These are phyloP conservation scores for Backusella morwellensis DNA, from an alignment of 192 early-diverging fungal genomes.

Conservation along the genomic window DNA sequence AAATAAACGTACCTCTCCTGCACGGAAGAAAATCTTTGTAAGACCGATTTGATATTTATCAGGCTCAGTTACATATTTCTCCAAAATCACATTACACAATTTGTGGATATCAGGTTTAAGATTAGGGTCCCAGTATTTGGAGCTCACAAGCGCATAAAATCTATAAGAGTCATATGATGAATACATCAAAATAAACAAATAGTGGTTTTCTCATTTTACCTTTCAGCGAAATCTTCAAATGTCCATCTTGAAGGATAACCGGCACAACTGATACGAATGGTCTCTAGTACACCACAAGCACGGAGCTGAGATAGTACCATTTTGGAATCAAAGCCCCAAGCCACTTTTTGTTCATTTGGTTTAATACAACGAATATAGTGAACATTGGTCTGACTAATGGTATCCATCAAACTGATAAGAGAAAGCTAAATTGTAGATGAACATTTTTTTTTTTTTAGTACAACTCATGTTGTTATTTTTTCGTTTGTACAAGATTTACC, in stretches of 20 bases:
- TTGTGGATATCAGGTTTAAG: slow-evolving; percentile 50
- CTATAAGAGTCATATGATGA: not conserved
- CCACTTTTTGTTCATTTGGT: slow-evolving; percentile 90
- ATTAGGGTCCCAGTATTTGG: slow-evolving; percentile 45
- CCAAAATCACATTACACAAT: slow-evolving; percentile 59
- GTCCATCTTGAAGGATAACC: slow-evolving; percentile 92
- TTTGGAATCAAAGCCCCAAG: slow-evolving; percentile 91
- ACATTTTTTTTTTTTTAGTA: too few species aligned
- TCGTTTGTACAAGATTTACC: slow-evolving; percentile 1
- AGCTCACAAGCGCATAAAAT: slow-evolving; percentile 56
- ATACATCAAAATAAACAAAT: not conserved
- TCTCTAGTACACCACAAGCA: slow-evolving; percentile 99
- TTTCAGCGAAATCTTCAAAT: slow-evolving; percentile 90
- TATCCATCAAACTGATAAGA: slow-evolving; percentile 92
- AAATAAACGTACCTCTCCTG: slow-evolving; percentile 63
- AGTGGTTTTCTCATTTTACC: slow-evolving; percentile 27
- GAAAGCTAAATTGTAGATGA: slow-evolving; percentile 44
- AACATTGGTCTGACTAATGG: slow-evolving; percentile 87
- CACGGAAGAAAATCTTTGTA: slow-evolving; percentile 99
- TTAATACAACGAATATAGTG: slow-evolving; percentile 99
- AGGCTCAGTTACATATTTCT: slow-evolving; percentile 65
- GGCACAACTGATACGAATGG: slow-evolving; percentile 96
- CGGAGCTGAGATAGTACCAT: slow-evolving; percentile 93
- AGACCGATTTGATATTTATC: slow-evolving; percentile 92
- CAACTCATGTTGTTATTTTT: not conserved